Evolutionary conservation across 306 rosid genomes (phyloP).

Genomic region (Vigna mungo): DNA sequence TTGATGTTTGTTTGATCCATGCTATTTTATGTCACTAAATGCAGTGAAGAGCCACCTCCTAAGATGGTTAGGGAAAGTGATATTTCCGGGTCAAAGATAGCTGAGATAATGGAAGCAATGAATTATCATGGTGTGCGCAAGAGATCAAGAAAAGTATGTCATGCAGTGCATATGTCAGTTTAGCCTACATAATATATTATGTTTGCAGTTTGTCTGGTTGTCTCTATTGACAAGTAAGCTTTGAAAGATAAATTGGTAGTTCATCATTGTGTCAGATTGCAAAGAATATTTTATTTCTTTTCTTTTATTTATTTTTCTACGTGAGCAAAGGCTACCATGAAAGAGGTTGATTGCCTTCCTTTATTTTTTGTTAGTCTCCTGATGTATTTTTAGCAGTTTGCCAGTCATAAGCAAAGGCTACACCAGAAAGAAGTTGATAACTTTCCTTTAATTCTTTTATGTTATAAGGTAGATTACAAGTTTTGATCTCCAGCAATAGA

Average conservation of each 20-base stretch:
- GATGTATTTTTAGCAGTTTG: not conserved
- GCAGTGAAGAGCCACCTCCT: constrained; percentile 54
- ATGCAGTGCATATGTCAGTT: constrained; percentile 2
- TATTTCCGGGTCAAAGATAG: constrained; percentile 59
- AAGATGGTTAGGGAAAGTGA: constrained; percentile 74
- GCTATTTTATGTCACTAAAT: constrained; percentile 30
- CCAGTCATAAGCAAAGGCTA: not conserved
- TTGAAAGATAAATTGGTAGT: constrained; percentile 15
- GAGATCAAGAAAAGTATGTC: constrained; percentile 69
- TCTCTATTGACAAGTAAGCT: not conserved
- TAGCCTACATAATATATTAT: constrained; percentile 1
- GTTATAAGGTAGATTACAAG: constrained; percentile 18
- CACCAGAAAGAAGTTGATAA: not conserved
- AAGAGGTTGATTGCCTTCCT: constrained; percentile 6
- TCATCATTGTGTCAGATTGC: constrained; percentile 9
- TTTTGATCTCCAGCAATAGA: constrained; percentile 27
- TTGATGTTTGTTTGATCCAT: constrained; percentile 22
- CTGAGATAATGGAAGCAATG: constrained; percentile 78
- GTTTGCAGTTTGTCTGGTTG: not conserved
- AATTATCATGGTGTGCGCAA: constrained; percentile 59
- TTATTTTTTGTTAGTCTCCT: not conserved
- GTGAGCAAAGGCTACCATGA: not conserved
- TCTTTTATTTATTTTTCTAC: not conserved
- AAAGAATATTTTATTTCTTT: not conserved
- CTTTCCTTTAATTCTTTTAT: constrained; percentile 10